Percentiles rank a stretch among this genome's conserved stretches.
Evolutionary conservation across 1,139 yeast species (phyloP).

Genomic region (Candida albicans): DNA sequence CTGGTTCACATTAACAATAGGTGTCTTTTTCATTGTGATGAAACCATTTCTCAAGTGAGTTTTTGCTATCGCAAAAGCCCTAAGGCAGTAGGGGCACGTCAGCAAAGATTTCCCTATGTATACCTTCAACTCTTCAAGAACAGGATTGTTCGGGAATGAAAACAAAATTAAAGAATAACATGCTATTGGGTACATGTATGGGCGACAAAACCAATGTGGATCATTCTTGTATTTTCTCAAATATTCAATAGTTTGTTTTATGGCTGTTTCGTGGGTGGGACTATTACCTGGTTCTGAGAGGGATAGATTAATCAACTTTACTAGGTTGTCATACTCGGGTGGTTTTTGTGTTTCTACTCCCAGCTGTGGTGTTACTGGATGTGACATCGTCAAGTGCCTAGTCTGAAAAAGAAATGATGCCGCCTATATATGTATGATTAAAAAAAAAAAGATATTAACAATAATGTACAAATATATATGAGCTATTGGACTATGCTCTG

Average conservation of each 20-base stretch:
- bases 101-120: constrained; percentile 39
- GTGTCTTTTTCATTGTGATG: constrained; percentile 49
- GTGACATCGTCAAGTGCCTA: constrained; percentile 1
- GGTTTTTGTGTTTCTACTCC: constrained; percentile 18
- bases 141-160: constrained; percentile 52
- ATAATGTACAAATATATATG: not conserved
- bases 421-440: too few species aligned
- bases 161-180: constrained; percentile 58
- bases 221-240: constrained; percentile 20
- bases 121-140: constrained; percentile 43
- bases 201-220: constrained; percentile 60
- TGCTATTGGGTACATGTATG: constrained; percentile 45
- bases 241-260: constrained; percentile 27
- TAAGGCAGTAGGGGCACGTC: constrained; percentile 53
- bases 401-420: not conserved
- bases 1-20: constrained; percentile 46
- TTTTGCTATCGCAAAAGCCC: constrained; percentile 53
- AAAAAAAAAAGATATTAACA: not conserved
- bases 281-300: constrained; percentile 27
- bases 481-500: not conserved
- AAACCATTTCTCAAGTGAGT: constrained; percentile 53
- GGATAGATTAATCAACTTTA: constrained; percentile 21
- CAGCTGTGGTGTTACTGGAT: not conserved
- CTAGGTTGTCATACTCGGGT: constrained; percentile 27
- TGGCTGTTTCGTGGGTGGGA: constrained; percentile 27